Evolutionary conservation across 2,329 filamentous ascomycete species (phyloP).

Genomic region (Cladosporium oxysporum): DNA sequence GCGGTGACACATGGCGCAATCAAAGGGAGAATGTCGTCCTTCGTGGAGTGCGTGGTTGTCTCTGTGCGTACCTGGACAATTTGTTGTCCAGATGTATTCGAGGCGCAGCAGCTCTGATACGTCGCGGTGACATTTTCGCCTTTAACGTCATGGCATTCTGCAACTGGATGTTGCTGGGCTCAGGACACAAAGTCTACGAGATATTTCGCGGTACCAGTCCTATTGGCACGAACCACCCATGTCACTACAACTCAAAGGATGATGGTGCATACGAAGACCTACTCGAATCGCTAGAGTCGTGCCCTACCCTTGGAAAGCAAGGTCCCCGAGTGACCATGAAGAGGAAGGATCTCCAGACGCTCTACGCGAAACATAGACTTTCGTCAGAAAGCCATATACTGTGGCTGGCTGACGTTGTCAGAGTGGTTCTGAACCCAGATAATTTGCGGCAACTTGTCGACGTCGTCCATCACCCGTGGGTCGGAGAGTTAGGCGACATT

Average conservation of each 20-base stretch:
- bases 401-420: slow-evolving; percentile 5
- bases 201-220: neutral
- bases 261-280: neutral
- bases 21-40: slow-evolving; percentile 19
- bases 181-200: slow-evolving; percentile 13
- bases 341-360: slow-evolving; percentile 10
- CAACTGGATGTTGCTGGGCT: slow-evolving; percentile 17
- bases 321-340: neutral
- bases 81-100: neutral
- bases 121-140: neutral
- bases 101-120: neutral
- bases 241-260: neutral
- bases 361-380: neutral
- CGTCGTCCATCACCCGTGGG: slow-evolving; percentile 10
- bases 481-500: neutral
- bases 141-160: slow-evolving; percentile 5
- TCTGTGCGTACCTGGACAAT: slow-evolving; percentile 3
- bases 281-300: neutral
- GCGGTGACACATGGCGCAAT: slow-evolving; percentile 17
- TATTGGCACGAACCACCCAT: neutral
- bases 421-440: neutral
- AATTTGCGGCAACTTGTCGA: slow-evolving; percentile 10
- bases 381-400: neutral
- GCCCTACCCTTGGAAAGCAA: neutral
- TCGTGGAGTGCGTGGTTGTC: neutral